Evolutionary conservation across 164 flowering plant genomes (phyloP), one percentile per base, ranked within the genome.

Genomic region (Nymphaea thermarum): DNA sequence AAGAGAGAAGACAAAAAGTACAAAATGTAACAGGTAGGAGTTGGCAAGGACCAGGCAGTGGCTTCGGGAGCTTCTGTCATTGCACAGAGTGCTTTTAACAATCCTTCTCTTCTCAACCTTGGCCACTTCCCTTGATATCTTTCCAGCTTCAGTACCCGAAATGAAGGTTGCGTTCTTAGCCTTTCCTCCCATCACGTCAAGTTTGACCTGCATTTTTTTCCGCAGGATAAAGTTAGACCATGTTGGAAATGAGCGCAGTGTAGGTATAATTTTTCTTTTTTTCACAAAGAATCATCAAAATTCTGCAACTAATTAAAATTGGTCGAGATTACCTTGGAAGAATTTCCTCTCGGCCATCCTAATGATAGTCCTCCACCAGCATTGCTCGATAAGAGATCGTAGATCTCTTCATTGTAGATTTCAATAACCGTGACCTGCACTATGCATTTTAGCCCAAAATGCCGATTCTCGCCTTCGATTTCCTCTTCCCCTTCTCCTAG

Each of bases 151-250:
- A 78, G 72, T 85, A 67, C 99, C 99, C 43, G 93, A 88, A 60
- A 94, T 83, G 69, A 81, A 91, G n/a, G 93, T 83, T 14, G 99
- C 99, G 79, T 91, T 94, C 69, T 91, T 91, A 3, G 96, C 99
- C 77, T 94, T 94, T 73, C 87, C 88, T 7, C 96, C 99, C 92
- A 94, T 94, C 74, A 94, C 94, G 82, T 94, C 99, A 60, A 94
- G 80, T 71, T 68, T 87, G 42, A 84, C 98, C 99, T 94, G 77
- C 70, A 81, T 57, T 43, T 47, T 47, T 4, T 12, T 25, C 36
- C 45, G 36, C 66, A 65, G 64, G 14, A 44, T 12, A 42, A 12
- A 55, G 66, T 3, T 11, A 14, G 66, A 4, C 55, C 7, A 12
- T 6, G 12, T 47, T 47, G 2, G 55, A 47, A 47, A 25, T 25